A percentile compares a stretch with the other conserved stretches of the same genome.
Evolutionary conservation across 805 yeast genomes (phyloP).

Genomic region (Yarrowia yakushimensis): DNA sequence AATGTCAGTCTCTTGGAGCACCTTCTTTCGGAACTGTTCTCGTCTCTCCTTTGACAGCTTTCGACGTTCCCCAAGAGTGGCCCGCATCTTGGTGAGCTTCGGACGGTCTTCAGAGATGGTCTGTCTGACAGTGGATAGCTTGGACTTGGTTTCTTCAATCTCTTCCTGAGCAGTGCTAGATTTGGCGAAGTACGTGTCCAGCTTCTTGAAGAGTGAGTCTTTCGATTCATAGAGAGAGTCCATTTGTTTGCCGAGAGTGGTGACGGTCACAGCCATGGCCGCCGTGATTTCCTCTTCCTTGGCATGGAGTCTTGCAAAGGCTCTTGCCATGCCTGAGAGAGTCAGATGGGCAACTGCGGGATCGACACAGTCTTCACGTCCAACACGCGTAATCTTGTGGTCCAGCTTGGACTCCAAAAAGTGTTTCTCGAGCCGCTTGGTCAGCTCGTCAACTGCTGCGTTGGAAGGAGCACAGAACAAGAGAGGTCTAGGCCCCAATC

Average conservation of each 20-base stretch:
- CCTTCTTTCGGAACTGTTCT: not conserved
- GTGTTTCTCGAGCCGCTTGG: not conserved
- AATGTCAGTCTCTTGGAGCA: not conserved
- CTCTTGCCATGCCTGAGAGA: not conserved
- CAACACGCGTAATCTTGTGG: not conserved
- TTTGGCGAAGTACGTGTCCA: not conserved
- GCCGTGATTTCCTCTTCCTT: not conserved
- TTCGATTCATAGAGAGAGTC: not conserved
- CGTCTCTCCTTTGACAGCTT: not conserved
- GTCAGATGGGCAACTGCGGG: not conserved
- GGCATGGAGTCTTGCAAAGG: no score
- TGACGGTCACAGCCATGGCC: not conserved
- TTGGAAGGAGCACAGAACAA: conserved; percentile 1
- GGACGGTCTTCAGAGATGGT: not conserved
- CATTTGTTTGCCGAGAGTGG: not conserved
- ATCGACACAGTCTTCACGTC: not conserved
- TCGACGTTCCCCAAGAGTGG: no score
- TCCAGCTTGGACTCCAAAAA: not conserved
- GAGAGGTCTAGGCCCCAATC: not conserved
- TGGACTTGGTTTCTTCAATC: not conserved
- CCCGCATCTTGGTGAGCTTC: not conserved
- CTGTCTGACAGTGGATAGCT: not conserved
- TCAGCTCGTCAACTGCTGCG: not conserved
- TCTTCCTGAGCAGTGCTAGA: not conserved
- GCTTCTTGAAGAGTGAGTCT: not conserved